These are phyloP conservation scores for Houttuynia cordata DNA, from an alignment of 164 flowering plant genomes.

Conservation along the genomic window DNA sequence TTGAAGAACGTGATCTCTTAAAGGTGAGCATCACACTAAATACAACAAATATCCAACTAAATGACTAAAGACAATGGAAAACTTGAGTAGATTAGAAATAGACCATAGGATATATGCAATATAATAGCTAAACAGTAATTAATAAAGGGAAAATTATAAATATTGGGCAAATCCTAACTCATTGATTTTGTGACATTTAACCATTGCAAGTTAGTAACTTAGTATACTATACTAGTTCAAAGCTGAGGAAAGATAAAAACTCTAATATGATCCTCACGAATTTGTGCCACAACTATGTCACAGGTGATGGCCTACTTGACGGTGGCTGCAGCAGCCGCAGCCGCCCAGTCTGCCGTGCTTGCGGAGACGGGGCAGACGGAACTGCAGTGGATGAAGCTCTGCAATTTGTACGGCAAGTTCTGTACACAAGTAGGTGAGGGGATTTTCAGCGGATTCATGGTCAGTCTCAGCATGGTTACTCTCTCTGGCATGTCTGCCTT, in stretches of 20 bases:
- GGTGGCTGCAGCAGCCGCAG: conserved; percentile 61
- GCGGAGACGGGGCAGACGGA: conserved; percentile 61
- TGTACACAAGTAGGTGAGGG: conserved; percentile 89
- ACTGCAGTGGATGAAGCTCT: conserved; percentile 85
- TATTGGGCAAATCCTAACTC: too few species aligned
- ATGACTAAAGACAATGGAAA: too few species aligned
- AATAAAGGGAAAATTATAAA: too few species aligned
- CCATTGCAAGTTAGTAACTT: too few species aligned
- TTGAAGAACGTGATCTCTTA: too few species aligned
- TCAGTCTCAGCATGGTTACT: conserved; percentile 40
- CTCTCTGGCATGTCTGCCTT: conserved; percentile 74
- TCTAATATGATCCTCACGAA: neutral
- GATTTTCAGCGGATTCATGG: conserved; percentile 47
- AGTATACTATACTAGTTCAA: too few species aligned
- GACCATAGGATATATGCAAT: too few species aligned
- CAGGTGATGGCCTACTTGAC: conserved; percentile 75
- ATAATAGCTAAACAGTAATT: too few species aligned
- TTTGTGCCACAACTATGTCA: neutral
- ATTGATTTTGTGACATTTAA: too few species aligned
- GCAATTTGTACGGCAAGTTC: conserved; percentile 66
- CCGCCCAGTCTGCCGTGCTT: conserved; percentile 55
- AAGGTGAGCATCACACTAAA: too few species aligned
- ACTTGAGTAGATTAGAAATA: too few species aligned
- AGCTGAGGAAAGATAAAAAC: neutral
- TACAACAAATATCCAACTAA: too few species aligned